These are phyloP conservation scores for Hygrophoropsis aurantiaca DNA, from an alignment of 768 basidiomycete genomes.

Conservation along the genomic window DNA sequence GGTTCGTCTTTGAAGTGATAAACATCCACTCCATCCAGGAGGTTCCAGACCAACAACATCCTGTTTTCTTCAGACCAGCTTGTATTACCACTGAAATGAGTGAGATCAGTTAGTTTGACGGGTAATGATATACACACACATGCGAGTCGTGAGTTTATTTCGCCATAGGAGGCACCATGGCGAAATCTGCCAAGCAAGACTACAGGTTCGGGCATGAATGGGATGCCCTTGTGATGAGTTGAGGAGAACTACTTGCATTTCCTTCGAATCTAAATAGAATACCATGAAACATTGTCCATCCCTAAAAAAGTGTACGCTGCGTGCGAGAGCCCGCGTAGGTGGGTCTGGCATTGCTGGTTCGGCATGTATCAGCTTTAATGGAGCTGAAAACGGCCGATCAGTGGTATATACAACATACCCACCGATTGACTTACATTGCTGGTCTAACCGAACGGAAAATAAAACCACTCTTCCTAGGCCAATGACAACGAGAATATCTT, in stretches of 20 bases:
- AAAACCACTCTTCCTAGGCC: too few relatives aligned
- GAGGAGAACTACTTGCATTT: neutral
- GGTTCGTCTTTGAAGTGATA: slow-evolving; percentile 1
- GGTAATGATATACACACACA: neutral
- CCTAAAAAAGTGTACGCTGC: slow-evolving; percentile 1
- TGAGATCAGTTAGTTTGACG: neutral
- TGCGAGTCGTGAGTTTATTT: neutral
- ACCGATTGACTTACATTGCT: too few relatives aligned
- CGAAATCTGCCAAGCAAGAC: slow-evolving; percentile 4
- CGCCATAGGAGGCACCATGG: slow-evolving; percentile 2
- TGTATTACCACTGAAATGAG: neutral
- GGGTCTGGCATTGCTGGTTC: too few relatives aligned
- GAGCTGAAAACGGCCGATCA: neutral
- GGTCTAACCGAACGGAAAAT: too few relatives aligned
- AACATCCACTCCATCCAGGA: slow-evolving; percentile 1
- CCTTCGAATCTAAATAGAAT: slow-evolving; percentile 1
- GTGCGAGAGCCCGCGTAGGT: too few relatives aligned
- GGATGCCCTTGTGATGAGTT: too few relatives aligned
- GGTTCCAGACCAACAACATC: slow-evolving; percentile 5
- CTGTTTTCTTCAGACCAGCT: neutral
- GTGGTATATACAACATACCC: neutral
- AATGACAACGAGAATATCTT: neutral
- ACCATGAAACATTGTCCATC: slow-evolving; percentile 2
- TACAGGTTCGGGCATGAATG: too few relatives aligned
- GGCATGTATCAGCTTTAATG: neutral